Conservation (phyloP, 805 yeast species). For the Monosporozyma yasuniensis region DNA sequence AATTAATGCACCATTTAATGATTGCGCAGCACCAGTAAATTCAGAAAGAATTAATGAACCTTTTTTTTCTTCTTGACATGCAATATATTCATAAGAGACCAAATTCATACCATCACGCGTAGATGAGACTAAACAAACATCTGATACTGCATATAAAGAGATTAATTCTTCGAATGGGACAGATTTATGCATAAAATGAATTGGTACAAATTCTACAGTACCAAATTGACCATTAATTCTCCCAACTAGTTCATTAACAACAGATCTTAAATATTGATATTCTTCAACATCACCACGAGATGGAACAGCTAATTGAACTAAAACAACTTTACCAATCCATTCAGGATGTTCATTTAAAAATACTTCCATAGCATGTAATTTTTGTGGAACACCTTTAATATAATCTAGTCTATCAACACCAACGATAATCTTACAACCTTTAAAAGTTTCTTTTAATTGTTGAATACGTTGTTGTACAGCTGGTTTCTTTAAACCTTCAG, state of each 20-base stretch:
- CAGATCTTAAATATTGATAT: slow-evolving; percentile 85
- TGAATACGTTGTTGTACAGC: slow-evolving; percentile 57
- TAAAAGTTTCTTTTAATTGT: slow-evolving; percentile 55
- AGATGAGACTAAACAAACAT: slow-evolving; percentile 85
- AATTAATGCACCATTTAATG: slow-evolving; percentile 83
- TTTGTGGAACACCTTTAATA: slow-evolving; percentile 97
- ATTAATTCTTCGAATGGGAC: slow-evolving; percentile 87
- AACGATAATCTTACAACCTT: slow-evolving; percentile 76
- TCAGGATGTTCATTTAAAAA: slow-evolving; percentile 90
- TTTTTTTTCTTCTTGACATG: slow-evolving; percentile 79
- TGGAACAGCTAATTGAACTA: slow-evolving; percentile 96
- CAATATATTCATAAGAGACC: slow-evolving; percentile 92
- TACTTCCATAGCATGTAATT: slow-evolving; percentile 90
- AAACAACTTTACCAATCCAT: slow-evolving; percentile 94
- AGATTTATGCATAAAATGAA: slow-evolving; percentile 90
- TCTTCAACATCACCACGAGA: slow-evolving; percentile 97
- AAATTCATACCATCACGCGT: slow-evolving; percentile 98
- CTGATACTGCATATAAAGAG: slow-evolving; percentile 75
- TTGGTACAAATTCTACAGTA: slow-evolving; percentile 94
- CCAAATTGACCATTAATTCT: slow-evolving; percentile 95
- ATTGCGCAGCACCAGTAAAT: slow-evolving; percentile 99
- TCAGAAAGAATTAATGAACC: slow-evolving; percentile 87
- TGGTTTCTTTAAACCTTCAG: slow-evolving; percentile 60
- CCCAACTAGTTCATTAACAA: slow-evolving; percentile 93
- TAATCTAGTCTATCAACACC: slow-evolving; percentile 96